Base-by-base conservation (phyloP, 1,284 basidiomycete species). In the Lentinus polychrous region DNA sequence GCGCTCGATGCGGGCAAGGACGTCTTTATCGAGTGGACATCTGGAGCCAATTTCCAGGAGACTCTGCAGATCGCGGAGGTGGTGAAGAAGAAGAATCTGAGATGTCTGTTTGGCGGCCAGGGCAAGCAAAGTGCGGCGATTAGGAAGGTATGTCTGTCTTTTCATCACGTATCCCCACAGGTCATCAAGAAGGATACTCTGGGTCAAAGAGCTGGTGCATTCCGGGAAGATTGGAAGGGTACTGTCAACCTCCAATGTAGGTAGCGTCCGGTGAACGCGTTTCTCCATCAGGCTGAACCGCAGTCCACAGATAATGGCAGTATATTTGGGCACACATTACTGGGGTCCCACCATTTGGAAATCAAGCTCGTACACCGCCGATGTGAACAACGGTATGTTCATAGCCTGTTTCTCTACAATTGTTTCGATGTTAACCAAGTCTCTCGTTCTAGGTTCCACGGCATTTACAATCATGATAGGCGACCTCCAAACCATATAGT, bases 1-100 rank as follows among this genome's bases (percentile, higher is more conserved):
- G 64, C 57, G 0, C 63, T 70, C 14, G 60, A 61, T 17, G 62
- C 63, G 12, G 63, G 65, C 18, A 70, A 70, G 51, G 57, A 65
- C 48, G 38, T 70, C 35, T 70, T 70, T 49, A 49, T 69, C 5
- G 68, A 71, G 48, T 70, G 68, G 68, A 67, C 68, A 6, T 60
- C 55, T 17, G 67, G 66, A n/a, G 55, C 46, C 15, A 56, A 49
- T 2, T 38, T 63, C 20, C 45, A 54, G 27, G 27, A 27, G 10
- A 27, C 27, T 27, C 27, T 27, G 27, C 27, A 22, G 17, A 12
- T 20, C 39, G 39, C 39, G 5, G 63, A 62, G 11, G 52, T 55
- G 2, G 68, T 65, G 2, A 59, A 54, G 35, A 49, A 50, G 38
- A 63, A 66, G 34, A 63, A 66, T 0, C 51, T 69, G 1, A 59